These are phyloP conservation scores for Odontarrhena argentea DNA, from an alignment of 345 rosid species.

Conservation along the genomic window DNA sequence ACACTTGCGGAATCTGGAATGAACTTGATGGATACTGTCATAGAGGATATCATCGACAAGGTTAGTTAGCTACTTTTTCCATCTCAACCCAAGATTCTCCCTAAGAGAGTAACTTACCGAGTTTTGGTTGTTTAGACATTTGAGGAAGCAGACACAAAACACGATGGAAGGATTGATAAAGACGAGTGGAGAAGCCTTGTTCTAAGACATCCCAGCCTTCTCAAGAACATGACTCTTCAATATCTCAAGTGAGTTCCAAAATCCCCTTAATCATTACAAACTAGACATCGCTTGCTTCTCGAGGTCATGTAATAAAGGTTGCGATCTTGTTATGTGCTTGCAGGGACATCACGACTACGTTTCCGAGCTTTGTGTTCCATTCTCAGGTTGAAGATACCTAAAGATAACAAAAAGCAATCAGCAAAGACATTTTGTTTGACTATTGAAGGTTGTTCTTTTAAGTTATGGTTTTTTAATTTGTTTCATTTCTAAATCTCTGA, in stretches of 20 bases:
- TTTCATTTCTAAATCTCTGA: slow-evolving; percentile 9
- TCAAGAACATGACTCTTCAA: slow-evolving; percentile 98
- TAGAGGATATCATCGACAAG: slow-evolving; percentile 96
- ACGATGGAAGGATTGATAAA: slow-evolving; percentile 91
- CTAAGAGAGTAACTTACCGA: not conserved
- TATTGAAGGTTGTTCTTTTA: slow-evolving; percentile 8
- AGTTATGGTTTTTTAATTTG: slow-evolving; percentile 14
- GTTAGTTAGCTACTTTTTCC: slow-evolving; percentile 41
- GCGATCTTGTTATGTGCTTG: slow-evolving; percentile 25
- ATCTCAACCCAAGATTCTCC: not conserved
- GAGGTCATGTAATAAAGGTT: slow-evolving; percentile 2
- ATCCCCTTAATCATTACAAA: not conserved
- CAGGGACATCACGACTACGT: slow-evolving; percentile 96
- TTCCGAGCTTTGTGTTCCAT: slow-evolving; percentile 98
- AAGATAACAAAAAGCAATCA: slow-evolving; percentile 19
- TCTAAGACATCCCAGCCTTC: slow-evolving; percentile 82
- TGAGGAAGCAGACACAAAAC: slow-evolving; percentile 97
- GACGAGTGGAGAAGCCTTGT: slow-evolving; percentile 99
- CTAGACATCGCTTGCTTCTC: not conserved
- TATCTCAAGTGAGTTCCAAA: slow-evolving; percentile 80
- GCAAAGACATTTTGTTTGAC: slow-evolving; percentile 23
- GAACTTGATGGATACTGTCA: slow-evolving; percentile 90
- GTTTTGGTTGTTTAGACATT: slow-evolving; percentile 63
- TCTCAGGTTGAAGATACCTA: slow-evolving; percentile 93
- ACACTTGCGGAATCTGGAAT: slow-evolving; percentile 99